Evolutionary conservation across 2,329 filamentous ascomycete species (phyloP).

Genomic region (Colletotrichum gigasporum): DNA sequence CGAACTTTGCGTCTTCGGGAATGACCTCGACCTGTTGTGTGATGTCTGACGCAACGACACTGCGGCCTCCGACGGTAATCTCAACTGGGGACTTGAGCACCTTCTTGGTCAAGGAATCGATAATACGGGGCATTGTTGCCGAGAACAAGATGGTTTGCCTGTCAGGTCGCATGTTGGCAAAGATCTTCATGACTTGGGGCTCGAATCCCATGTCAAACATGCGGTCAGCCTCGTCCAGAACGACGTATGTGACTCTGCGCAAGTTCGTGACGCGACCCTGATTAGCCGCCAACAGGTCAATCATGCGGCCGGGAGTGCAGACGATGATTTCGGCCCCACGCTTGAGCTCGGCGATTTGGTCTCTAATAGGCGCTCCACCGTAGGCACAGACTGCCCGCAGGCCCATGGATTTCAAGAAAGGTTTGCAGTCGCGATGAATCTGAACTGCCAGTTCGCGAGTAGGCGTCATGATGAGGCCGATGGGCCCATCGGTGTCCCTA

Average conservation of each 20-base stretch:
- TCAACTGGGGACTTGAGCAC: conserved; percentile 86
- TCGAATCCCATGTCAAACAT: conserved; percentile 99
- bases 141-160: conserved; percentile 96
- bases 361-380: conserved; percentile 93
- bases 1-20: conserved; percentile 83
- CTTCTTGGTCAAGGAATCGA: conserved; percentile 91
- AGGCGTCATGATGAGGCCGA: conserved; percentile 90
- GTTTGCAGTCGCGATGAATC: conserved; percentile 94
- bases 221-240: conserved; percentile 95
- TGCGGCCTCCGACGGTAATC: conserved; percentile 90
- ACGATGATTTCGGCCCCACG: conserved; percentile 95
- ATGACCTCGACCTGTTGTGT: conserved; percentile 92
- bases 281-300: conserved; percentile 93
- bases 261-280: conserved; percentile 94
- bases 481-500: conserved; percentile 85
- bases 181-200: conserved; percentile 96
- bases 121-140: conserved; percentile 93
- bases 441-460: conserved; percentile 94
- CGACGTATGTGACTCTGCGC: conserved; percentile 88
- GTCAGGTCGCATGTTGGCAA: conserved; percentile 90
- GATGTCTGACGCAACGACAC: conserved; percentile 89
- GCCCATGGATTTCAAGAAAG: conserved; percentile 87
- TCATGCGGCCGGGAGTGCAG: conserved; percentile 93
- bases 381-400: conserved; percentile 92
- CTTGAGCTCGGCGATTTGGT: conserved; percentile 96